Conservation (phyloP, 768 basidiomycete genomes). For the Suillus variegatus region DNA sequence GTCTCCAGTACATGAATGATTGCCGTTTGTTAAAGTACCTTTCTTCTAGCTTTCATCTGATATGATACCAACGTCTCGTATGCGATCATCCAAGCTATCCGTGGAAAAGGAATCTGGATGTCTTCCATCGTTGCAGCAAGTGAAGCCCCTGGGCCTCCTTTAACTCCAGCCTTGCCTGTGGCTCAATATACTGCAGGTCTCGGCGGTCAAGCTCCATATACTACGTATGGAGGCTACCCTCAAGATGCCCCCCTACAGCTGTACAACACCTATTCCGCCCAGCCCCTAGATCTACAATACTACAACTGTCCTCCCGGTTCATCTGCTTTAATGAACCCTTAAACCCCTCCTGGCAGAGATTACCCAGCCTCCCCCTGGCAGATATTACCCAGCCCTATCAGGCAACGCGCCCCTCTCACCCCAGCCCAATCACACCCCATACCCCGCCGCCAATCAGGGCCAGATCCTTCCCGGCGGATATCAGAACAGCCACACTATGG, state of each 20-base stretch:
- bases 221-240: slow-evolving; percentile 9
- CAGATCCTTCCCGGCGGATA: slow-evolving; percentile 15
- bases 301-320: slow-evolving; percentile 8
- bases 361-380: not conserved
- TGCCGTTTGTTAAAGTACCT: not conserved
- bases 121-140: slow-evolving; percentile 23
- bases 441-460: slow-evolving; percentile 18
- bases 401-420: slow-evolving; percentile 12
- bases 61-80: slow-evolving; percentile 22
- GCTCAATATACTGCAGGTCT: slow-evolving; percentile 12
- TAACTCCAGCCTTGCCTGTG: slow-evolving; percentile 7
- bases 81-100: slow-evolving; percentile 23
- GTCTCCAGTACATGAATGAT: not conserved
- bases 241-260: slow-evolving; percentile 7
- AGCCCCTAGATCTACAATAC: slow-evolving; percentile 3
- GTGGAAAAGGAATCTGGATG: slow-evolving; percentile 26
- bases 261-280: slow-evolving; percentile 10
- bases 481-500: slow-evolving; percentile 9
- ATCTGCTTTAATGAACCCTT: not conserved
- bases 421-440: slow-evolving; percentile 18
- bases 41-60: slow-evolving; percentile 25
- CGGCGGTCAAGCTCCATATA: slow-evolving; percentile 7
- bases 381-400: slow-evolving; percentile 12
- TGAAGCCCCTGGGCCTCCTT: not conserved
- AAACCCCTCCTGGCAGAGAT: slow-evolving; percentile 8